Evolutionary conservation across 768 basidiomycete species (phyloP).

Genomic region (Tylopilus balloui): DNA sequence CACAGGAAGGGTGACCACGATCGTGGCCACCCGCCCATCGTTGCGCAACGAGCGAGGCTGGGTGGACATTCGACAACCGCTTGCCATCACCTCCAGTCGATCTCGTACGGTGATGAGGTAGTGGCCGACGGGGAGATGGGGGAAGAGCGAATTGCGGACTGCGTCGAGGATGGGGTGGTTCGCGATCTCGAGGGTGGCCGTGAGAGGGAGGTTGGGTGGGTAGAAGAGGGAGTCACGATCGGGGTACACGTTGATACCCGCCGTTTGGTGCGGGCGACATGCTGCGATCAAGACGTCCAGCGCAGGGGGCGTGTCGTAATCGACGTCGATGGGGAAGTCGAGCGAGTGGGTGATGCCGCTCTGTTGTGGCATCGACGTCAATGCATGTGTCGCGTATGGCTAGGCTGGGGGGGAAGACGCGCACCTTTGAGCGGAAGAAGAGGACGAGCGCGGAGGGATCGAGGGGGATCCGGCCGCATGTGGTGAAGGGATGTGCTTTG

Average conservation of each 20-base stretch:
- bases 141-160: constrained; percentile 67
- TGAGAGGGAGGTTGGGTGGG: constrained; percentile 67
- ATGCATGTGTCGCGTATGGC: background rate
- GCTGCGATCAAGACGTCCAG: constrained; percentile 74
- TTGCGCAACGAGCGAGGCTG: constrained; percentile 51
- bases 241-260: constrained; percentile 47
- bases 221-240: constrained; percentile 68
- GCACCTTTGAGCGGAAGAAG: constrained; percentile 77
- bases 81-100: constrained; percentile 62
- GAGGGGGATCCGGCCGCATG: constrained; percentile 64
- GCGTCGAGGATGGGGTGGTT: constrained; percentile 82
- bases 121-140: constrained; percentile 60
- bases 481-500: constrained; percentile 59
- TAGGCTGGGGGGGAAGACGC: constrained; percentile 5
- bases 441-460: constrained; percentile 64
- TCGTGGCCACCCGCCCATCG: constrained; percentile 69
- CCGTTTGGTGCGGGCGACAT: constrained; percentile 60
- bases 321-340: constrained; percentile 77
- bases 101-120: constrained; percentile 67
- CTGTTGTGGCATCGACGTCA: constrained; percentile 32
- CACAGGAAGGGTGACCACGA: constrained; percentile 70
- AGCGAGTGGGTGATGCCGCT: constrained; percentile 76
- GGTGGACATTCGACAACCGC: constrained; percentile 53
- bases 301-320: constrained; percentile 69
- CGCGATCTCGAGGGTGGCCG: constrained; percentile 71